Evolutionary conservation across 345 rosid species (phyloP).

Genomic region (Balakata baccata): DNA sequence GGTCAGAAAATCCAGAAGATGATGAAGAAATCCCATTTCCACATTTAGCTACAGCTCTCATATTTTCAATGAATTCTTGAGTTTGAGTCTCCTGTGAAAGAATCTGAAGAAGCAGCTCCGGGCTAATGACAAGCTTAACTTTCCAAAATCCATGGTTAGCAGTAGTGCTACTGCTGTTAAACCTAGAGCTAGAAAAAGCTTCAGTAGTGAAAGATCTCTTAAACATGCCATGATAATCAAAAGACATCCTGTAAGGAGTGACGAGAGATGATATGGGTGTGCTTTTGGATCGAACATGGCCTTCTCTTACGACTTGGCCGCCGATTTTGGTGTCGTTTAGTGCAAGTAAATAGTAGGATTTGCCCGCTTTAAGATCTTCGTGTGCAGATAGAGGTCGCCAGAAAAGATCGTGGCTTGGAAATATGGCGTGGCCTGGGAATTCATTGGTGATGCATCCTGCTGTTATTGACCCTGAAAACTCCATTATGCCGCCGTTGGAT

Average conservation of each 20-base stretch:
- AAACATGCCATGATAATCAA: constrained; percentile 47
- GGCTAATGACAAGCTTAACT: constrained; percentile 77
- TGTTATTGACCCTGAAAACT: constrained; percentile 52
- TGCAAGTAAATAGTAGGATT: constrained; percentile 60
- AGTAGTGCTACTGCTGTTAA: not conserved
- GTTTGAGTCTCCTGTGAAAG: constrained; percentile 61
- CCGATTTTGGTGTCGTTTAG: constrained; percentile 17
- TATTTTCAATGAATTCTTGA: constrained; percentile 66
- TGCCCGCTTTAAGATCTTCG: constrained; percentile 49
- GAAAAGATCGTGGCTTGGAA: constrained; percentile 45
- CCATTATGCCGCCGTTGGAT: constrained; percentile 60
- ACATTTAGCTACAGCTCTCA: constrained; percentile 71
- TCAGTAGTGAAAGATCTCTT: constrained; percentile 63
- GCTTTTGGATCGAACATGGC: constrained; percentile 68
- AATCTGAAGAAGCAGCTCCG: constrained; percentile 59
- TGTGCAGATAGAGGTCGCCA: constrained; percentile 48
- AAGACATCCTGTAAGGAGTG: constrained; percentile 62
- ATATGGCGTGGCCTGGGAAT: constrained; percentile 61
- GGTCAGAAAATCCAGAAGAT: constrained; percentile 40
- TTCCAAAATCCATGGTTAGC: constrained; percentile 55
- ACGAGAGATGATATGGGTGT: constrained; percentile 37
- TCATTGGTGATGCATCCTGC: constrained; percentile 51
- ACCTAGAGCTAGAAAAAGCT: constrained; percentile 40
- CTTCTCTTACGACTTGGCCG: constrained; percentile 37
- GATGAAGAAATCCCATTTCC: constrained; percentile 34